phyloP scores from a whole-genome alignment of 768 basidiomycete species.

The Postia placenta region DNA sequence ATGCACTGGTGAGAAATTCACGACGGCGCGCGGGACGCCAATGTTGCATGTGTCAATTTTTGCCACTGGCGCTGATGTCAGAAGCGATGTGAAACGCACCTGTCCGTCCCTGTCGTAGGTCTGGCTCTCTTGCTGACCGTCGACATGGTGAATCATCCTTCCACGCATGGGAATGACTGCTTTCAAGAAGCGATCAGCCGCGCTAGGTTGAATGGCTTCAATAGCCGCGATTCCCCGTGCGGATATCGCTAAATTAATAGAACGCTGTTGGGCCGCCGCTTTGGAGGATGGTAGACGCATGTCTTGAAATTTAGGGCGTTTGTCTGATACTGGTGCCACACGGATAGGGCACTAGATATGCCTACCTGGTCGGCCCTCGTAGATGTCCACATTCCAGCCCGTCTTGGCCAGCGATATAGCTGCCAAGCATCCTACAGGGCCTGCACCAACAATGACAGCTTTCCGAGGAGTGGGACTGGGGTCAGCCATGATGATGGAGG shows the following conservation, averaged over 20 bases:
- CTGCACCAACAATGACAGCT: constrained; percentile 77
- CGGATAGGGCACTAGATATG: constrained; percentile 11
- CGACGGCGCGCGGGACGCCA: not conserved
- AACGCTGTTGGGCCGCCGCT: constrained; percentile 65
- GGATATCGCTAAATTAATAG: constrained; percentile 95
- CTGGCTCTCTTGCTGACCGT: constrained; percentile 76
- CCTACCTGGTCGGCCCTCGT: constrained; percentile 75
- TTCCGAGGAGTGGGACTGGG: constrained; percentile 24
- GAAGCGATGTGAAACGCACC: constrained; percentile 38
- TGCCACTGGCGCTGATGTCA: constrained; percentile 2
- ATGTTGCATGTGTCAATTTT: constrained; percentile 1
- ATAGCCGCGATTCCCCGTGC: constrained; percentile 89
- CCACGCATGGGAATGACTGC: constrained; percentile 91
- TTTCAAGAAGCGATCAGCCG: constrained; percentile 65
- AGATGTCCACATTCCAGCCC: constrained; percentile 80
- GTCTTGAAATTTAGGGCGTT: constrained; percentile 38
- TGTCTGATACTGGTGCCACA: constrained; percentile 7
- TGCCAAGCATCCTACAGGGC: constrained; percentile 90
- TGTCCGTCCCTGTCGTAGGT: constrained; percentile 84
- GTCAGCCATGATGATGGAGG: not conserved
- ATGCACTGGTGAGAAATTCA: constrained; percentile 58
- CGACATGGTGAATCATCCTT: constrained; percentile 84
- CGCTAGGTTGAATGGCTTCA: constrained; percentile 66
- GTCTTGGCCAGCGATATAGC: constrained; percentile 80
- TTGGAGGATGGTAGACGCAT: constrained; percentile 68